Base-by-base conservation (phyloP, 2,329 filamentous ascomycete species). In the Furcasterigmium furcatum region DNA sequence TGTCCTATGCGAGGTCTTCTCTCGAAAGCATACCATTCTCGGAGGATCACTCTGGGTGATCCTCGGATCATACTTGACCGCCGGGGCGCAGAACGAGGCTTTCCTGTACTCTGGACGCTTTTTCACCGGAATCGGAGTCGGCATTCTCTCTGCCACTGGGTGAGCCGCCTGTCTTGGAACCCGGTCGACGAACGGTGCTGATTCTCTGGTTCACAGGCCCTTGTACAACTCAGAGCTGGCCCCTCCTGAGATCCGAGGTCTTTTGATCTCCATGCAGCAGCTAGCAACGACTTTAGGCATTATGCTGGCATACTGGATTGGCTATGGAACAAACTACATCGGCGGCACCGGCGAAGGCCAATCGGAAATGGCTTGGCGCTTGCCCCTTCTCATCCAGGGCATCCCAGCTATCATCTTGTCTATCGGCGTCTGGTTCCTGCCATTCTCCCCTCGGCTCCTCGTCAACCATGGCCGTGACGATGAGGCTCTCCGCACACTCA, bases 221-320 rank as follows among this genome's bases (percentile, higher is more conserved):
- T 51, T 76, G 0, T 76, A 76, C 53, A 74, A 73, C 41, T 69
- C 72, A 18, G 77, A 80, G 56, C 63, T 73, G 5, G 73, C 77
- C 2, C 73, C 82, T 14, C 82, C 83, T 1, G 82, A 87, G 58
- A 72, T 85, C 10, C 71, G 84, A 47, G 84, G 84, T 36, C 76
- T 81, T 10, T 68, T 87, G 2, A 80, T 87, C 14, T 79, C 77
- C 7, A 69, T 86, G 5, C 82, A 86, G 48, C 82, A 84, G 51
- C 71, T 86, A 13, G 77, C 79, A 4, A 83, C 80, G 46, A 78
- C 74, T 5, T 67, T 78, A 30, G 77, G 76, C 22, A 76, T 81
- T 44, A 71, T 74, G 66, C 65, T 76, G 22, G 70, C 67, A 1
- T 73, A 71, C 55, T 74, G 70, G 68, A 57, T 70, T 25, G 66